Base-by-base conservation (phyloP, 768 basidiomycete genomes). In the Suillus americanus region DNA sequence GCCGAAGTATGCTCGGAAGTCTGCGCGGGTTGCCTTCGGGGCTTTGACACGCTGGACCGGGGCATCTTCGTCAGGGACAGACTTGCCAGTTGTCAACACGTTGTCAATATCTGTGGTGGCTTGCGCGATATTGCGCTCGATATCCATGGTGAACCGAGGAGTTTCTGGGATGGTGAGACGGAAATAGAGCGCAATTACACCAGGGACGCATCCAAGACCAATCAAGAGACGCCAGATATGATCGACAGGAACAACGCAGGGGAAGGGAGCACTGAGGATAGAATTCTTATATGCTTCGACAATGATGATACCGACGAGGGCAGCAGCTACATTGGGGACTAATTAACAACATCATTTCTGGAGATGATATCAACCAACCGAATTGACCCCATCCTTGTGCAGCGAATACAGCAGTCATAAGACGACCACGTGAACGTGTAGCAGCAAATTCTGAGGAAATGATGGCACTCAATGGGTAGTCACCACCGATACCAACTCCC, bases 161-260 rank as follows among this genome's bases (percentile, higher is more conserved):
- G 94, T 95, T 75, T 95, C 94, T 3, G 94, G 92, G 71, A 96
- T 95, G 28, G 94, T 95, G 37, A 95, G 84, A 74, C 94, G 92
- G 89, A 92, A 95, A 81, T 94, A 95, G 59, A 95, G 86, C 25
- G 92, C 94, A 63, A 94, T 73, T 50, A 81, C 82, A 61, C 87
- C 94, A 40, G 94, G 95, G 59, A 97, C 80, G 63, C 89, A 91
- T 51, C 94, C 94, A 40, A 95, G 80, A 72, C 94, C 94, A 74
- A 97, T 94, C 72, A 96, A 83, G 59, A 95, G 78, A 70, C 94
- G 89, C 94, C 94, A 95, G 73, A 86, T 84, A 72, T 81, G 84
- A 77, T 97, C 94, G 63, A 97, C 81, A 55, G 84, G 81, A 14
- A 73, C 64, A 40, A 79, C 72, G 53, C 80, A 69, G 41, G 78